phyloP scores from a whole-genome alignment of 495 filamentous ascomycete species.

The Chaetomium cochliodes region DNA sequence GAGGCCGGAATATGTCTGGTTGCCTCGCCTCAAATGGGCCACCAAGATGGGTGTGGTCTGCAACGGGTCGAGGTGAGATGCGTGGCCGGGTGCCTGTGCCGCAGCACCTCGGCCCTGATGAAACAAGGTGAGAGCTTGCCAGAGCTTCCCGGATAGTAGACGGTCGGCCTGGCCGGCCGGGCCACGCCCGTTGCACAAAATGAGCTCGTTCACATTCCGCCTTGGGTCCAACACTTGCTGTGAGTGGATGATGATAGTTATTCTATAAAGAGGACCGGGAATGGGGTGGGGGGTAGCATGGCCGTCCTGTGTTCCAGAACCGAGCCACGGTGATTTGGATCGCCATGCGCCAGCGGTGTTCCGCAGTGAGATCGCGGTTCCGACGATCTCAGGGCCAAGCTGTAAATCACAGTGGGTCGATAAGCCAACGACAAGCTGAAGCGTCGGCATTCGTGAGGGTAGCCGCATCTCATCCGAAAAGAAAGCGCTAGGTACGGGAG shows the following conservation, averaged over 20 bases:
- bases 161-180: not conserved
- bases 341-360: too few relatives aligned
- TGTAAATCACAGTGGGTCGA: constrained; percentile 1
- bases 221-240: not conserved
- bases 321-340: too few relatives aligned
- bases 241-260: too few relatives aligned
- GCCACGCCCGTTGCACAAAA: not conserved
- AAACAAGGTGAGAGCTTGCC: constrained; percentile 14
- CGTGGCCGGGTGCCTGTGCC: constrained; percentile 5
- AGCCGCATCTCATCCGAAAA: too few relatives aligned
- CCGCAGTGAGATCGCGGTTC: too few relatives aligned
- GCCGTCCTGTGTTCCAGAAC: too few relatives aligned
- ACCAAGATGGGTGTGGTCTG: constrained; percentile 6
- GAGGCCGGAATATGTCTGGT: not conserved
- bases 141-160: not conserved
- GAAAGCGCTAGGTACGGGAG: too few relatives aligned
- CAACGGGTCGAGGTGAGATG: not conserved
- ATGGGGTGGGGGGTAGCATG: too few relatives aligned
- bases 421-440: not conserved
- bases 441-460: not conserved
- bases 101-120: not conserved
- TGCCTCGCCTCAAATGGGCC: constrained; percentile 2
- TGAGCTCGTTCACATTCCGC: not conserved
- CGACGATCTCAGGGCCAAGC: not conserved
- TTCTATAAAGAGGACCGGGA: too few relatives aligned